These are phyloP conservation scores for Candida dendrica DNA, from an alignment of 805 yeast species.

Conservation along the genomic window DNA sequence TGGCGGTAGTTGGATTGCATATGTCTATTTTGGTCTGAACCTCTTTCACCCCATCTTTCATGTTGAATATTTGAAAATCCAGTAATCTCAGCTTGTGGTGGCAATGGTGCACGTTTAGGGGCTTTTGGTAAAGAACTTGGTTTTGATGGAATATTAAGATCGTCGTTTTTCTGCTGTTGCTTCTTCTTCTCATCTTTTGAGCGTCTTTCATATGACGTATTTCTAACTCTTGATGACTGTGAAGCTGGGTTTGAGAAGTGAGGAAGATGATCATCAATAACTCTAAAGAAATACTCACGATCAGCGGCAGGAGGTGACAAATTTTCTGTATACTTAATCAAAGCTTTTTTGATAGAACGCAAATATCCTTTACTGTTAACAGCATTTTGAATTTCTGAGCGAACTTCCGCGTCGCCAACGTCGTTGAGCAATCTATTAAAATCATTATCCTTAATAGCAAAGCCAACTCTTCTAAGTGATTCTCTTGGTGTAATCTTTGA, in stretches of 20 bases:
- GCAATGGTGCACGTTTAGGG: background rate
- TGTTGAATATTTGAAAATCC: constrained; percentile 1
- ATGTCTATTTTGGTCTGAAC: background rate
- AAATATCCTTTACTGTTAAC: background rate
- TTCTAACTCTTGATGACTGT: background rate
- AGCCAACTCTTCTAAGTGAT: background rate
- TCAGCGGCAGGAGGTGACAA: background rate
- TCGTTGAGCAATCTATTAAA: background rate
- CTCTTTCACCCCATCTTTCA: constrained; percentile 4
- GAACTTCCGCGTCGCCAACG: background rate
- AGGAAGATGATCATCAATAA: background rate
- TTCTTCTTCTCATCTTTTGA: background rate
- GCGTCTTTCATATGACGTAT: background rate
- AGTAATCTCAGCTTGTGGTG: background rate
- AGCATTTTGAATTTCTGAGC: background rate
- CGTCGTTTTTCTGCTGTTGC: background rate
- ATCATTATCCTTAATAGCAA: background rate
- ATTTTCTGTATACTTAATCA: background rate
- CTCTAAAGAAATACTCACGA: background rate
- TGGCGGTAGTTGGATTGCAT: constrained; percentile 1
- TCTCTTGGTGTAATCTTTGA: background rate
- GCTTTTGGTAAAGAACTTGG: background rate
- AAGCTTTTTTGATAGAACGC: background rate
- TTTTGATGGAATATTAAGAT: background rate
- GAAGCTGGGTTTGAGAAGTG: background rate